Evolutionary conservation across 257 asterid genomes (phyloP), one percentile per base, ranked within the genome.

Genomic region (Solanum clarkiae): DNA sequence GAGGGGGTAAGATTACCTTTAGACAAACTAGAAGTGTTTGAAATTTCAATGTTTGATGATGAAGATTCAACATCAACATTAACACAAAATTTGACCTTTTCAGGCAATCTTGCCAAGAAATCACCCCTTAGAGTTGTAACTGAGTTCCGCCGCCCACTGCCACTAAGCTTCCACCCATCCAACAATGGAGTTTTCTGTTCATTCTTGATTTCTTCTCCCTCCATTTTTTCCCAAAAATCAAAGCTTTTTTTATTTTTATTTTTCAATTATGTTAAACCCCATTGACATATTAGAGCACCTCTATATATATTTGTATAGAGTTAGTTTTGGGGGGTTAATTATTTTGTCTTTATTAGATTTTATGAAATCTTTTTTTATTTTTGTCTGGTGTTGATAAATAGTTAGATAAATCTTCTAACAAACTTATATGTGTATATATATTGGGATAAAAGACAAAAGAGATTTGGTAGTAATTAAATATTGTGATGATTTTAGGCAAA

Each of bases 101-200:
- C 94, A 9, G 98, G 98, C 40, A 94, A 89, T 85, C 94, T 84
- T 10, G 93, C 82, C 45, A 92, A 79, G 85, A 95, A 95, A 26
- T 93, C 95, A 65, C 4, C 86, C 36, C 93, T 93, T 80, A 95
- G 88, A 6, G 94, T 89, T 74, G 87, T 92, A 4, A 93, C 94
- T 1, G 99, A 93, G 88, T 93, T 86, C 86, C 59, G 91, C 80
- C 93, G 91, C 71, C 91, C 91, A 66, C 91, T 87, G 13, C 92
- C 90, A 4, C 88, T 88, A 24, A 85, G 79, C 74, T 74, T 86
- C 89, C 88, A 65, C 86, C 87, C 87, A 22, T 89, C 91, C 90
- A 94, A 56, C 54, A 95, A 91, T 8, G 92, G 91, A 45, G 86
- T 87, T 86, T 89, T 92, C 32, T 86, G 75, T 24, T 84, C 92